Base-by-base conservation (phyloP, 345 rosid genomes). In the Trapa bicornis region DNA sequence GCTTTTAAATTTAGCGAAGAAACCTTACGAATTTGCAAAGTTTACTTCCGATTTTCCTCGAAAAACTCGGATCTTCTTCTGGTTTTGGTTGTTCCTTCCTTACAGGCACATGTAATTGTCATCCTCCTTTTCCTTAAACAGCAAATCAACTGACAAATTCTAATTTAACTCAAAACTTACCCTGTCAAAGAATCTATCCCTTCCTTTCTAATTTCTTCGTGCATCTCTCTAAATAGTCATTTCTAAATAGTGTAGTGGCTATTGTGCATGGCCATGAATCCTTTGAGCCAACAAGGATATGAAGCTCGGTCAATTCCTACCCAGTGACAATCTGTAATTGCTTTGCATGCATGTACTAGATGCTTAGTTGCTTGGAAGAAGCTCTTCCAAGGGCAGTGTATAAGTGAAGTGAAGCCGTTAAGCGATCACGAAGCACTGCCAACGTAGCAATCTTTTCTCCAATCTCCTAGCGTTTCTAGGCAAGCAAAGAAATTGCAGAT, bases 401-500 rank as follows among this genome's bases (percentile, higher is more conserved):
- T 58, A 58, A 22, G 29, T 22, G 5, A 32, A 11, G 33, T 33
- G 37, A 35, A 58, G 37, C 38, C 37, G 37, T n/a, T 33, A 38
- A 58, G 32, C 38, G 7, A 58, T 58, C 37, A n/a, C 63, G 32
- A 58, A 10, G 14, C 38, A 58, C 63, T 1, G 32, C 3, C 63
- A 13, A 22, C 29, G 10, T 11, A 35, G 32, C 37, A 4, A 57
- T 12, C 36, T 58, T 57, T 22, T 0, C 29, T 57, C 9, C 8
- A 13, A 4, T 54, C 35, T n/a, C n/a, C 22, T 4, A 6, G 5
- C 8, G 5, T 5, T 54, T 35, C 0, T n/a, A n/a, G 60, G 38
- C 15, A 58, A 32, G 63, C 48, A 7, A 58, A 22, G 29, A 22
- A 22, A 22, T 22, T 22, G 29, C 63, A 58, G 36, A 87, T 84